Evolutionary conservation across 345 rosid species (phyloP), one percentile per base, ranked within the genome.

Genomic region (Gossypioides kirkii): DNA sequence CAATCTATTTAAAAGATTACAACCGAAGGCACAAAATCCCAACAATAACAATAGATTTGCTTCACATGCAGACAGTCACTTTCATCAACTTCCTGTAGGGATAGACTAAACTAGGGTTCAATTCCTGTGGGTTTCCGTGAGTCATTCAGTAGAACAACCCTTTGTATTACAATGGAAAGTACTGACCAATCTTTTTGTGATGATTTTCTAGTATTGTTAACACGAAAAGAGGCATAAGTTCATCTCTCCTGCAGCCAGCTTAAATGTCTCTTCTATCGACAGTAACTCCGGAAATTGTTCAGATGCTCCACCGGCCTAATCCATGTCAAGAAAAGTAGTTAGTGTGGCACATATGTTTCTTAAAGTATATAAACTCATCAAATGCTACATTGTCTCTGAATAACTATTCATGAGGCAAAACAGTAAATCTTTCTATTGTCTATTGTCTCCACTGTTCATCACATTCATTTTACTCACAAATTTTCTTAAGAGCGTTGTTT

Each of bases 201-300:
- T 68, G 71, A 47, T 68, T 26, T 68, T 26, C 36, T 63, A 63
- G 26, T 18, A 59, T 5, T 59, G 11, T 78, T 77, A 83, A 73
- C 77, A 73, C 20, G 87, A 71, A 74, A 78, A 50, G 14, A 86
- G 72, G 86, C 89, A 84, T 9, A 80, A 72, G 67, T 86, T 86
- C 80, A 84, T 80, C 74, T 86, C 89, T 65, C 81, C 89, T 42
- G 82, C 86, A 22, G 86, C 89, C 54, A 84, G 80, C 74, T 84
- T 84, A 76, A 86, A 81, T 28, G 73, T 73, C 66, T 86, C 85
- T 76, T 82, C 87, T 49, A 81, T 81, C 22, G 87, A 74, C 62
- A 82, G 43, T 49, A 84, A 70, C 62, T 76, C 84, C 11, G 67
- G 77, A 81, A 73, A 74, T 69, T 72, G 77, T 47, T 75, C 73